Percentiles rank a stretch among this genome's conserved stretches.
These are phyloP conservation scores for Metarhizium sp. DNA, from an alignment of 2,329 filamentous ascomycete genomes.

Conservation along the genomic window DNA sequence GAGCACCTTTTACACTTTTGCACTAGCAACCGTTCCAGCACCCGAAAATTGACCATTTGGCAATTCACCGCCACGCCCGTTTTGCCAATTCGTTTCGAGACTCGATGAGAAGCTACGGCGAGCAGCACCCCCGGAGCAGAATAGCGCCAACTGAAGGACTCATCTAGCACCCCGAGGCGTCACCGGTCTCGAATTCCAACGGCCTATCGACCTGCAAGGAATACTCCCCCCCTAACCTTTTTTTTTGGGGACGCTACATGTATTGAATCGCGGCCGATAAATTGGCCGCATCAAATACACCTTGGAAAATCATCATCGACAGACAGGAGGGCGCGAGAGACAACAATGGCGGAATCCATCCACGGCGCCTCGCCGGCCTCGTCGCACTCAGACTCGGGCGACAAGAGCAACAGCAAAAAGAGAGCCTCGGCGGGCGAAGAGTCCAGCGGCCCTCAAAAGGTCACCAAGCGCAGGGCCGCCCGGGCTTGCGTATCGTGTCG, in stretches of 20 bases:
- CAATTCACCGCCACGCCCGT: too few relatives aligned
- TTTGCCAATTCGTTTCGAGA: too few relatives aligned
- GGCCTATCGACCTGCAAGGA: neutral
- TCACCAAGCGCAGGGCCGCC: constrained; percentile 74
- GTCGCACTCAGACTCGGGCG: constrained; percentile 15
- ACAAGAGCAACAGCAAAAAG: constrained; percentile 20
- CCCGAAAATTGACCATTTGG: too few relatives aligned
- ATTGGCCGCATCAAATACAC: too few relatives aligned
- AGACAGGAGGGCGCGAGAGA: neutral
- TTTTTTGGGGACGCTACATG: too few relatives aligned
- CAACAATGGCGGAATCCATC: constrained; percentile 13
- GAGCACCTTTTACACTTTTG: too few relatives aligned
- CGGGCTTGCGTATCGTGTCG: constrained; percentile 85
- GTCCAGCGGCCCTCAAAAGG: constrained; percentile 31
- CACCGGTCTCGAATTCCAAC: too few relatives aligned
- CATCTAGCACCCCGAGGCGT: neutral
- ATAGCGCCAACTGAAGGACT: neutral
- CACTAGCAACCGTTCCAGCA: too few relatives aligned
- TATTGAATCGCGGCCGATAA: too few relatives aligned
- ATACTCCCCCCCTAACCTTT: too few relatives aligned
- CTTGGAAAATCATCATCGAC: neutral
- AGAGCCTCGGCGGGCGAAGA: constrained; percentile 17
- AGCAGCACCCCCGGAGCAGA: constrained; percentile 2
- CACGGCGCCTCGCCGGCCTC: constrained; percentile 20
- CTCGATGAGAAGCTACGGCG: constrained; percentile 4